Evolutionary conservation across 2,329 filamentous ascomycete genomes (phyloP), one percentile per base, ranked within the genome.

Genomic region (Sarocladium oryzae): DNA sequence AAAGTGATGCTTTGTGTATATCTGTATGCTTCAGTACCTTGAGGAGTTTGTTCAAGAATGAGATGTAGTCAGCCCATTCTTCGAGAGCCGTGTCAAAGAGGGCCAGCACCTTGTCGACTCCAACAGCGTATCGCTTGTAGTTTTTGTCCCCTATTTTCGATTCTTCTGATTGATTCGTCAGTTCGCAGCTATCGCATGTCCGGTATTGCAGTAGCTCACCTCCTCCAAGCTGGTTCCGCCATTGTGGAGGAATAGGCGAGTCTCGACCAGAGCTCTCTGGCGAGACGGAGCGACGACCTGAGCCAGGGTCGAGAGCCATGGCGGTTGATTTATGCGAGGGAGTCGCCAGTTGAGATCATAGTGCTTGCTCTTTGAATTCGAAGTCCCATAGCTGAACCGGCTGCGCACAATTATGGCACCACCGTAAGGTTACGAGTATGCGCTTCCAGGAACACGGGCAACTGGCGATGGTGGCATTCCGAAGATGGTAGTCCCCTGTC

Each of bases 31-130:
- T 33, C 49, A 66, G 59, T 66, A 91, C 89, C 82, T 96, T 97
- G 55, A 96, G 76, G 46, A 99, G 76, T 55, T 89, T 84, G 64
- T 88, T 95, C 52, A 99, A 73, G 66, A 97, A 99, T 16, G 92
- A 96, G 62, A 99, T 99, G 66, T 99, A 99, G 71, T 99, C 93
- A 46, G 95, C 93, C 93, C 93, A 99, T 82, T 99, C 93, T 70
- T 97, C 90, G 59, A 96, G 77, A 26, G 89, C 84, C 15, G 89
- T 91, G 65, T 99, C 93, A 72, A 96, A 99, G 30, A 96, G 77
- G 41, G 87, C 81, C 55, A 99, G 78, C 30, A 90, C 88, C 66
- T 90, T 83, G 63, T 97, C 92, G 57, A 99, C 85, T 53, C 84
- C 87, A 46, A 85, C 82, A 40, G 90, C 89, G 81, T 97, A 99